Conservation (phyloP, 352 stramenopile genomes). For the Phytophthora rubi region DNA sequence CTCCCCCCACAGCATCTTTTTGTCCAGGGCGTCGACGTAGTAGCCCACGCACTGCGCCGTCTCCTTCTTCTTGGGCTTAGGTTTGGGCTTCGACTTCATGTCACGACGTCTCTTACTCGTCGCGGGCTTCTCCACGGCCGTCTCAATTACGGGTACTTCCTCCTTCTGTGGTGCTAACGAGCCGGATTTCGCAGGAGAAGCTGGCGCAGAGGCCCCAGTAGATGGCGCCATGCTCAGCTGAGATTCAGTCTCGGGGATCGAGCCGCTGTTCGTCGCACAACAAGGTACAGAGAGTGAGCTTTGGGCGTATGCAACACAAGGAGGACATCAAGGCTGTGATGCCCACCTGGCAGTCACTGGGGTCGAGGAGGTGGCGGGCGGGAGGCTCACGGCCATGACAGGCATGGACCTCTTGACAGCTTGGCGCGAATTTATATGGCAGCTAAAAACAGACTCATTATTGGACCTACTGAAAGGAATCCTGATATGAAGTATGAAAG, state of each 20-base stretch:
- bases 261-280: conserved; percentile 17
- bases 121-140: conserved; percentile 8
- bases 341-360: conserved; percentile 22
- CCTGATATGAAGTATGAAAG: conserved; percentile 20
- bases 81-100: conserved; percentile 30
- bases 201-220: conserved; percentile 5
- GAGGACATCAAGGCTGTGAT: neutral
- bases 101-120: conserved; percentile 32
- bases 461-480: conserved; percentile 22
- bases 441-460: conserved; percentile 22
- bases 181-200: conserved; percentile 19
- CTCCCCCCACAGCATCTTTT: conserved; percentile 75
- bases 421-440: conserved; percentile 33
- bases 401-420: conserved; percentile 21
- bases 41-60: conserved; percentile 55
- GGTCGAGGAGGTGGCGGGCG: conserved; percentile 22
- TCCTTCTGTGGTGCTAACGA: conserved; percentile 1
- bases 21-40: conserved; percentile 77
- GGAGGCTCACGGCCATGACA: conserved; percentile 39
- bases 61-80: conserved; percentile 45
- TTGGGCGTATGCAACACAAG: neutral
- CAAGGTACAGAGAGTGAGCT: conserved; percentile 9
- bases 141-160: neutral
- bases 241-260: conserved; percentile 21
- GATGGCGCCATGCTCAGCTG: conserved; percentile 25